These are phyloP conservation scores for Dicorynia guianensis DNA, from an alignment of 306 rosid species.

Conservation along the genomic window DNA sequence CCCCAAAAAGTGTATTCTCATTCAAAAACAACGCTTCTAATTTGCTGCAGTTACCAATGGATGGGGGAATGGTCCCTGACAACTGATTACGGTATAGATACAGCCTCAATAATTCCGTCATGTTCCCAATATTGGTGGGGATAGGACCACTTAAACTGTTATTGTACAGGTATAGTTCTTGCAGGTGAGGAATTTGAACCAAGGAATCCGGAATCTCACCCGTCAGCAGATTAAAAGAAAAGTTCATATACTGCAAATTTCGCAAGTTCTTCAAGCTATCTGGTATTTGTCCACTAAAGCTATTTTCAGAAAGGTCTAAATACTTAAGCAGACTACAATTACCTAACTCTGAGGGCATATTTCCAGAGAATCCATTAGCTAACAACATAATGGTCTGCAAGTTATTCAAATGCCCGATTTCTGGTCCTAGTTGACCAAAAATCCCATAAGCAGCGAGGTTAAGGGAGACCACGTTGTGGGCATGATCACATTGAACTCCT, in stretches of 20 bases:
- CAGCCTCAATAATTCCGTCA: conserved; percentile 46
- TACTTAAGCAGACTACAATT: conserved; percentile 52
- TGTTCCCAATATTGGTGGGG: conserved; percentile 61
- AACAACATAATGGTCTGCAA: conserved; percentile 48
- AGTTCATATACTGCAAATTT: conserved; percentile 41
- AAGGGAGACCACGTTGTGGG: conserved; percentile 54
- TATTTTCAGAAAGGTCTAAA: conserved; percentile 56
- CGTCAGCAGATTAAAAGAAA: conserved; percentile 47
- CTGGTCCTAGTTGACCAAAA: conserved; percentile 63
- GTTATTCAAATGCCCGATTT: conserved; percentile 51
- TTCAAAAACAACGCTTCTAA: conserved; percentile 50
- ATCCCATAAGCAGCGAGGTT: conserved; percentile 59
- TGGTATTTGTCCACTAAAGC: conserved; percentile 60
- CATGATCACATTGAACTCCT: conserved; percentile 66
- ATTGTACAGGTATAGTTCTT: conserved; percentile 37
- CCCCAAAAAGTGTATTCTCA: conserved; percentile 64
- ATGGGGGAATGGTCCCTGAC: conserved; percentile 66
- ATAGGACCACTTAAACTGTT: conserved; percentile 65
- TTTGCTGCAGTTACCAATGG: conserved; percentile 67
- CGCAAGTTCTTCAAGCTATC: conserved; percentile 42
- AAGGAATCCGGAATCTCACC: conserved; percentile 63
- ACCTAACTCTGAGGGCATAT: conserved; percentile 53
- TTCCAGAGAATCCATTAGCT: conserved; percentile 47
- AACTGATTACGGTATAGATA: conserved; percentile 51
- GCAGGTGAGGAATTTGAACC: conserved; percentile 52